Conservation (phyloP, 1,284 basidiomycete genomes). For the Leccinum fallax region DNA sequence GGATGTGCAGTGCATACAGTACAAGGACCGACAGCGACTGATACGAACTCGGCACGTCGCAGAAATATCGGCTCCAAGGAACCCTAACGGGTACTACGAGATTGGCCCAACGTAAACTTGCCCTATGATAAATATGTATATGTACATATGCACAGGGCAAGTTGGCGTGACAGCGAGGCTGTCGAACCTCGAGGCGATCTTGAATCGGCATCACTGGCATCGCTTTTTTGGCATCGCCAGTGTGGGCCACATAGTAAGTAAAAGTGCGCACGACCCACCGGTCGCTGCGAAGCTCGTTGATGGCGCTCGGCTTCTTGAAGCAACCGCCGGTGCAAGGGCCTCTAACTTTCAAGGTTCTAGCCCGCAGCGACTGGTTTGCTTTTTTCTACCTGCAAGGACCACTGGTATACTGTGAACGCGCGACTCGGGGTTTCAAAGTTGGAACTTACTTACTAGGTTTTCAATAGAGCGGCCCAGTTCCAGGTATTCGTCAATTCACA, state of each 20-base stretch:
- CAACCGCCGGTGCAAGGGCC: background rate
- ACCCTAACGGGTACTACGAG: background rate
- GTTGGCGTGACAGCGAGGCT: background rate
- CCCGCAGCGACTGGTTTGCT: background rate
- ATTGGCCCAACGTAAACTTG: background rate
- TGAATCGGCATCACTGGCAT: background rate
- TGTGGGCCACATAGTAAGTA: background rate
- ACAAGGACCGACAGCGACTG: too few species aligned
- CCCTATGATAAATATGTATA: background rate
- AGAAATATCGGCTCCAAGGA: background rate
- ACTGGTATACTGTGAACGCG: background rate
- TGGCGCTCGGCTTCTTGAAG: background rate
- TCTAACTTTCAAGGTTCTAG: background rate
- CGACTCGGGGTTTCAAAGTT: background rate
- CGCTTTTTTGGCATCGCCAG: background rate
- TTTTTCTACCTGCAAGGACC: background rate
- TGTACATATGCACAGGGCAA: background rate
- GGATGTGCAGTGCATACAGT: background rate
- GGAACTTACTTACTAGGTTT: background rate
- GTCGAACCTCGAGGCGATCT: background rate
- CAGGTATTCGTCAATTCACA: too few species aligned
- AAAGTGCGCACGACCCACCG: background rate
- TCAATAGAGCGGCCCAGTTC: background rate
- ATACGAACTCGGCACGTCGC: background rate
- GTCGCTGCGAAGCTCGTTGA: background rate